A percentile compares a stretch with the other conserved stretches of the same genome.
Evolutionary conservation across 495 filamentous ascomycete genomes (phyloP).

Genomic region (Trichocladium uniseriatum): DNA sequence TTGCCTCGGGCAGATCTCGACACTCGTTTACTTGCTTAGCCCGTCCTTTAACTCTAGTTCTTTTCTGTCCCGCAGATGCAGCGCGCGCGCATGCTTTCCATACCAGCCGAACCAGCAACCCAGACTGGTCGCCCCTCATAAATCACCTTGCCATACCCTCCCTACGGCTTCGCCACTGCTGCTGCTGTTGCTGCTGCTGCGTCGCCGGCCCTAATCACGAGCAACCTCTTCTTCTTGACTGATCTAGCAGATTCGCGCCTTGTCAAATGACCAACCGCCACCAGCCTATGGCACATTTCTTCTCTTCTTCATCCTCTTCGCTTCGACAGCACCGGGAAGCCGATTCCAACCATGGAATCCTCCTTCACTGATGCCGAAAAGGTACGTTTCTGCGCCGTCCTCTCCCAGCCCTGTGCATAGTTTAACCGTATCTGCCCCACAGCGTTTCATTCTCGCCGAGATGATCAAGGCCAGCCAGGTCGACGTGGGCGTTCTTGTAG

Average conservation of each 20-base stretch:
- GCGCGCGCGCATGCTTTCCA: slow-evolving; percentile 5
- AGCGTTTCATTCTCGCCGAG: slow-evolving; percentile 48
- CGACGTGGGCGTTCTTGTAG: slow-evolving; percentile 39
- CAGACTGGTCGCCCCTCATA: slow-evolving; percentile 3
- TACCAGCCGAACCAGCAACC: slow-evolving; percentile 5
- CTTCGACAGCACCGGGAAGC: slow-evolving; percentile 22
- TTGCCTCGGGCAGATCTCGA: slow-evolving; percentile 13
- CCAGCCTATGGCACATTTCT: slow-evolving; percentile 15
- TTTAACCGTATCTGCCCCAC: slow-evolving; percentile 10
- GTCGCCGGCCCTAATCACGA: slow-evolving; percentile 17
- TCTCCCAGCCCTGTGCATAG: slow-evolving; percentile 2
- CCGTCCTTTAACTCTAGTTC: slow-evolving; percentile 9
- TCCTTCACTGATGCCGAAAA: slow-evolving; percentile 41
- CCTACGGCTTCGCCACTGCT: slow-evolving; percentile 25
- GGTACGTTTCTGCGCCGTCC: slow-evolving; percentile 25
- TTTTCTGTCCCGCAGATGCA: slow-evolving; percentile 14
- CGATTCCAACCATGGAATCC: slow-evolving; percentile 34
- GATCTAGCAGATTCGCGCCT: slow-evolving; percentile 22
- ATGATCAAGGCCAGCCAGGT: slow-evolving; percentile 45
- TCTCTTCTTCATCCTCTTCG: slow-evolving; percentile 24
- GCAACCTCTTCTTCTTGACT: slow-evolving; percentile 11
- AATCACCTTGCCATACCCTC: slow-evolving; percentile 1
- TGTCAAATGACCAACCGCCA: slow-evolving; percentile 34
- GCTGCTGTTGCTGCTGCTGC: slow-evolving; percentile 16
- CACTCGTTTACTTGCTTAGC: slow-evolving; percentile 18